Evolutionary conservation across 495 filamentous ascomycete genomes (phyloP), one percentile per base, ranked within the genome.

Genomic region (Aspergillus mulundensis): DNA sequence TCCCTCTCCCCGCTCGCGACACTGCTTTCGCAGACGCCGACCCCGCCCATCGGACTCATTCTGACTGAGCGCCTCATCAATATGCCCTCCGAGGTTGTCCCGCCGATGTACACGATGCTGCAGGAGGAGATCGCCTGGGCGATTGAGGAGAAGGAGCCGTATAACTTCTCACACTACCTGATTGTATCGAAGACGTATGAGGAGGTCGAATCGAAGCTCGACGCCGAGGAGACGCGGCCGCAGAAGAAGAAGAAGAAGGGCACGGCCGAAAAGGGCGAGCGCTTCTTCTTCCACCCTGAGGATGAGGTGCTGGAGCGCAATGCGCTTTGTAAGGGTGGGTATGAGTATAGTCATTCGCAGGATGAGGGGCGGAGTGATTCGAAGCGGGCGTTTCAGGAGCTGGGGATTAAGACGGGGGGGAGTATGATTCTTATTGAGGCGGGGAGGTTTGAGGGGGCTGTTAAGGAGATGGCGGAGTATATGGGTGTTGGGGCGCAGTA

Each of bases 91-190:
- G 88, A 97, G 72, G 84, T 95, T 48, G 80, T 92, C 19, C 94
- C 95, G 32, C 93, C 95, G 10, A 92, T 99, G 91, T 97, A 97
- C 81, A 85, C 79, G 59, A 95, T 96, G 90, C 81, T 99, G 34
- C 77, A 88, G 36, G 91, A 96, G 67, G 95, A 99, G 78, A 89
- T 97, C 56, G 77, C 86, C 58, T 91, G 87, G 76, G 95, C 95
- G 3, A 71, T 95, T 5, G 85, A 94, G 62, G 92, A 97, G 60
- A 88, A 87, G 63, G 91, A 97, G 69, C 91, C 92, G 3, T 97
- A 96, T 67, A 79, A 84, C 53, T 97, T 99, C 74, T 84, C 91
- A 48, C 89, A 96, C 68, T 97, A 96, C 68, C 76, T 99, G 50
- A 82, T 99, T 23, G 54, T 96, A 41, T 95, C 90, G 20, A 93